Base-by-base conservation (phyloP, 2,329 filamentous ascomycete genomes). In the Cladophialophora exuberans region DNA sequence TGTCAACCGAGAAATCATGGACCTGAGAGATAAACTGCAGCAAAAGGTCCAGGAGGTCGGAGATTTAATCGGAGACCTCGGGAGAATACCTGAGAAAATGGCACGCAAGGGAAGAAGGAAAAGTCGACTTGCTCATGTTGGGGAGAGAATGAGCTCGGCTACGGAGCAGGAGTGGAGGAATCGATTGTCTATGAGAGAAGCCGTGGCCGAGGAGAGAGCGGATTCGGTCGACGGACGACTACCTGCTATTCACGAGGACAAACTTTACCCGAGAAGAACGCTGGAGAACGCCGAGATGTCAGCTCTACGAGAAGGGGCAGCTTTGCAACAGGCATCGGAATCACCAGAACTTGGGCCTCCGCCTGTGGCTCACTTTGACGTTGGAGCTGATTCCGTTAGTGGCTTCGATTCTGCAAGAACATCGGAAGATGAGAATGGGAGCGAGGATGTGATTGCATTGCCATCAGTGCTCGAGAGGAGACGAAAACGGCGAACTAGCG, bases 221-320 rank as follows among this genome's bases (percentile, higher is more conserved):
- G 30, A 56, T 20, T 42, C 26, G 18, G 54, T 58, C 22, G 71
- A 77, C 47, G 70, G 71, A 28, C 68, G 76, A 62, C 71, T 87
- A 61, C 82, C 83, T 6, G 79, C 78, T 3, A 86, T 87, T 46
- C 62, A 74, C 2, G 84, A 87, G 67, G 79, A 80, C 65, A 84
- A 84, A 66, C 73, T 70, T 56, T 85, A 78, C 62, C 82, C 82
- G 18, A 72, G 82, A 60, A 68, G 71, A 55, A 84, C 81, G 6
- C 69, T 85, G 61, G 78, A 79, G 77, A 56, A 64, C 3, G 66
- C 71, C 26, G 75, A 76, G 45, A 43, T 76, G 15, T 60, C 68
- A 23, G 63, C 63, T 4, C 41, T 73, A 3, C 36, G 63, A 22
- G 59, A 66, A n/a, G 60, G 63, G 28, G 63, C 64, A 30, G 53